Evolutionary conservation across 208 protist species (phyloP).

Genomic region (Herpetomonas tarakana): DNA sequence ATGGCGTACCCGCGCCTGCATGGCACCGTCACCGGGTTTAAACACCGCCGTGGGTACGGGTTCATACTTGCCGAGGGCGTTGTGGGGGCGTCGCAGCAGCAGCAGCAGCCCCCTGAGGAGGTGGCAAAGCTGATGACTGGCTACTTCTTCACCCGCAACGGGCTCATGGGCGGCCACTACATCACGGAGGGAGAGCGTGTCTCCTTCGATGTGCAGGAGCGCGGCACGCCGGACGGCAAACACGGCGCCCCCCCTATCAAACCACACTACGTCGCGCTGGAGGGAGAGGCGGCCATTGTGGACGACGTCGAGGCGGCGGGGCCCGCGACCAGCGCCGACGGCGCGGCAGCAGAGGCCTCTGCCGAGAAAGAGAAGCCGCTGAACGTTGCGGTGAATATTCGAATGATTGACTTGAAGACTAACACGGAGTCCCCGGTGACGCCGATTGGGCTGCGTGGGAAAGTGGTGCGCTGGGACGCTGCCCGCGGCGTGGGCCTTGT

Average conservation of each 20-base stretch:
- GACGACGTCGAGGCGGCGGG: neutral
- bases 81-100: conserved; percentile 2
- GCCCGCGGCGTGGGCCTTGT: conserved; percentile 39
- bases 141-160: conserved; percentile 66
- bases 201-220: conserved; percentile 35
- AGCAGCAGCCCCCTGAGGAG: neutral
- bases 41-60: conserved; percentile 84
- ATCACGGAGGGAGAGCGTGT: conserved; percentile 72
- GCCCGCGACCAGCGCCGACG: neutral
- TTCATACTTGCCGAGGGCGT: conserved; percentile 63
- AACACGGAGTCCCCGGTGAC: conserved; percentile 35
- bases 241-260: too few species aligned
- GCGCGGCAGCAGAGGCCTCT: neutral
- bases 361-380: neutral
- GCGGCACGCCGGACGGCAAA: too few species aligned
- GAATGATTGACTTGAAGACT: conserved; percentile 37
- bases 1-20: conserved; percentile 26
- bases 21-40: conserved; percentile 76
- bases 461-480: conserved; percentile 54
- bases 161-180: conserved; percentile 65
- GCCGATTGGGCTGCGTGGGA: conserved; percentile 45
- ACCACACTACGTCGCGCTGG: neutral
- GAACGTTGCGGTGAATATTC: conserved; percentile 31
- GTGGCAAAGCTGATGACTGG: conserved; percentile 4
- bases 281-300: neutral